Percentiles rank a stretch among this genome's conserved stretches.
These are phyloP conservation scores for Pachysandra terminalis DNA, from an alignment of 164 flowering plant species.

Conservation along the genomic window DNA sequence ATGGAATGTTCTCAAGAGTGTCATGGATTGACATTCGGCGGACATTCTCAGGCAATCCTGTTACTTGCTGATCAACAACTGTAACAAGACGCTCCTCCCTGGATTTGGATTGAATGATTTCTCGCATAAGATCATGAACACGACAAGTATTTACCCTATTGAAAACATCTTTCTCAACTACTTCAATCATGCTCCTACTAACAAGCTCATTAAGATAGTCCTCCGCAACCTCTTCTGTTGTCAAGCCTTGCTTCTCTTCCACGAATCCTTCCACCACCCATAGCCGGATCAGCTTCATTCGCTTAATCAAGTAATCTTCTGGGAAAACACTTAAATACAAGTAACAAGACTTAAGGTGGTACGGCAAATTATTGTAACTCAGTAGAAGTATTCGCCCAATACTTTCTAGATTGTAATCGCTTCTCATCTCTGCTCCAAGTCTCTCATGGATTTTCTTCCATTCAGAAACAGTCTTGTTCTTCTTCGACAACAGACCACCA, in stretches of 20 bases:
- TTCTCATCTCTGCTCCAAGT: constrained; percentile 14
- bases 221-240: constrained; percentile 26
- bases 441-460: constrained; percentile 20
- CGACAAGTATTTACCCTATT: constrained; percentile 8
- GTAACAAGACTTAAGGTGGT: constrained; percentile 31
- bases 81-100: constrained; percentile 14
- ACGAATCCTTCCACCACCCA: constrained; percentile 31
- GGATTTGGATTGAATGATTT: constrained; percentile 20
- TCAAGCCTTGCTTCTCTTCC: constrained; percentile 10
- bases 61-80: background rate
- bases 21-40: constrained; percentile 21
- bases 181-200: constrained; percentile 27
- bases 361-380: constrained; percentile 29
- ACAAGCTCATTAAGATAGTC: constrained; percentile 30
- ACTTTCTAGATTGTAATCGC: constrained; percentile 9
- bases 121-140: constrained; percentile 25
- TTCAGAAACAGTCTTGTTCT: constrained; percentile 6
- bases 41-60: background rate
- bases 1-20: background rate
- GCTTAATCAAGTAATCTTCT: constrained; percentile 17
- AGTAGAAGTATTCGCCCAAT: constrained; percentile 14
- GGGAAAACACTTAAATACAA: constrained; percentile 33
- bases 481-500: constrained; percentile 21
- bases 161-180: background rate
- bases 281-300: constrained; percentile 20